Base-by-base conservation (phyloP, 1,284 basidiomycete species). In the Austroboletus novae-zelandiae region DNA sequence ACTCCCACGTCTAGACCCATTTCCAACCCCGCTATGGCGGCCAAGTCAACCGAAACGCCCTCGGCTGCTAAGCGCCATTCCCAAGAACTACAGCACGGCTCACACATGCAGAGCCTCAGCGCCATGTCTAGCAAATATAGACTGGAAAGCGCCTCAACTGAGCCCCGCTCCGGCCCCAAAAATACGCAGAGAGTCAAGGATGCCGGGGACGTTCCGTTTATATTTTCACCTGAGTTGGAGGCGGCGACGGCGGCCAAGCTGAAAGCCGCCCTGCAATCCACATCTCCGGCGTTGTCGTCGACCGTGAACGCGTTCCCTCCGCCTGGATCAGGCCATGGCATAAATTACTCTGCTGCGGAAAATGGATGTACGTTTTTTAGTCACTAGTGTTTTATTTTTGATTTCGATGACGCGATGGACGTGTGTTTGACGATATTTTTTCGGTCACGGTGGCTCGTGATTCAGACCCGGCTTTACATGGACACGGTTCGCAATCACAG, bases 121-220 rank as follows among this genome's bases (percentile, higher is more conserved):
- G 55, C 60, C 43, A 66, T 66, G 53, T 66, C 62, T 2, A 53
- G 20, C 14, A 68, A 65, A 45, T 66, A 65, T 35, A 52, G 58
- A 40, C 48, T 61, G 1, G 65, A 66, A 13, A 23, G 25, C 10
- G 45, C 23, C 14, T 40, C 54, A 7, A 7, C 35, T 9, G 65
- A 65, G 6, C 3, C 52, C 5, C 59, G 63, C 15, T 30, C 34
- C 2, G 41, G 5, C 3, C 11, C 45, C 37, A 64, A 58, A 55
- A 55, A 37, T 5, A 40, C 29, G 9, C 57, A 57, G 47, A 68
- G 43, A 17, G 59, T 60, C 52, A 67, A 66, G 51, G 64, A 65
- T 34, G 66, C 66, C 0, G 64, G 64, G 0, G 64, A 68, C 32
- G 65, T 66, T 5, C 64, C 66, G 0, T 65, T 65, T n/a, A 64